phyloP scores from a whole-genome alignment of 164 flowering plant species.

The Umbellularia californica region DNA sequence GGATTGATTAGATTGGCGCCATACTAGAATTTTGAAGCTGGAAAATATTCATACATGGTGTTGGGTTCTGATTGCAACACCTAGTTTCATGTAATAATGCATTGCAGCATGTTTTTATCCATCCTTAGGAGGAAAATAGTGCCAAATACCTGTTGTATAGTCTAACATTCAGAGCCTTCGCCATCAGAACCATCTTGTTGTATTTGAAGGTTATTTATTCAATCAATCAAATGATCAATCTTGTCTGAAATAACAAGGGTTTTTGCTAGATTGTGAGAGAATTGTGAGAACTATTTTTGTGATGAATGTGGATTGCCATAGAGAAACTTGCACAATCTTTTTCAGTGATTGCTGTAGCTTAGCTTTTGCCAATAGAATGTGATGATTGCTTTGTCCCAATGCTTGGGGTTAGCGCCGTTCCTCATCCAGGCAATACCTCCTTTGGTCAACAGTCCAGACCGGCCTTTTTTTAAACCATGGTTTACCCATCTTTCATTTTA shows the following conservation, averaged over 20 bases:
- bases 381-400: no score
- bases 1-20: conserved; percentile 48
- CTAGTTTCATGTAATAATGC: not conserved
- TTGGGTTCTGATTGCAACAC: no score
- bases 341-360: no score
- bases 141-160: not conserved
- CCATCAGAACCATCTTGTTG: not conserved
- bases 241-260: no score
- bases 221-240: conserved; percentile 1
- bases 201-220: not conserved
- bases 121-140: not conserved
- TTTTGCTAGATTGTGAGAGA: no score
- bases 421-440: no score
- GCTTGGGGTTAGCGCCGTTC: no score
- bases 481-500: no score
- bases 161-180: not conserved
- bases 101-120: not conserved
- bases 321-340: no score
- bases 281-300: not conserved
- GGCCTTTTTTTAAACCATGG: no score
- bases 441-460: no score
- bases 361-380: no score
- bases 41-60: not conserved
- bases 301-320: not conserved
- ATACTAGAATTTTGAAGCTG: not conserved